phyloP scores from a whole-genome alignment of 148 eudicot species.

The Silene conica region DNA sequence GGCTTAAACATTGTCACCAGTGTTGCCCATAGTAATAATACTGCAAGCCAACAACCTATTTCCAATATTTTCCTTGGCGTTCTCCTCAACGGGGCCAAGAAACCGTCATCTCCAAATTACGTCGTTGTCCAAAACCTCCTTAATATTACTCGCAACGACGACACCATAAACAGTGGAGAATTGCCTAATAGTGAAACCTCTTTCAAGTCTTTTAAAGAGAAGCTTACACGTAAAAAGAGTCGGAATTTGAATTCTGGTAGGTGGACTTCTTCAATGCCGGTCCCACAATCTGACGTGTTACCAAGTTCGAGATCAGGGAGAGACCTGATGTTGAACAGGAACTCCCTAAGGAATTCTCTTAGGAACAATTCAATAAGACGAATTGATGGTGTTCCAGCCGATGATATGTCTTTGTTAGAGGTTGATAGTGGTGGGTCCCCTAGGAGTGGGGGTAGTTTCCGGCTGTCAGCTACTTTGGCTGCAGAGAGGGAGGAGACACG shows the following conservation, averaged over 20 bases:
- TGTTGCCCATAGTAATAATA: neutral
- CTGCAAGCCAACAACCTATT: conserved; percentile 7
- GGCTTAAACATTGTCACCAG: conserved; percentile 10
- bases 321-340: conserved; percentile 19
- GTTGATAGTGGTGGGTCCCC: conserved; percentile 34
- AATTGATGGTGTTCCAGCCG: conserved; percentile 28
- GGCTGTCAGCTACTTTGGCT: conserved; percentile 44
- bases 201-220: conserved; percentile 38
- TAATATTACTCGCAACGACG: conserved; percentile 46
- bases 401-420: conserved; percentile 24
- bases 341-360: conserved; percentile 26
- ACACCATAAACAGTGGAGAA: conserved; percentile 22
- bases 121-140: conserved; percentile 37
- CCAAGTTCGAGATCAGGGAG: conserved; percentile 16
- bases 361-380: conserved; percentile 24
- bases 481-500: conserved; percentile 48
- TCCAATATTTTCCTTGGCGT: conserved; percentile 35
- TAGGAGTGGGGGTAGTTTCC: conserved; percentile 36
- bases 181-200: conserved; percentile 27
- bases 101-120: conserved; percentile 19
- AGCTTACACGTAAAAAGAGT: conserved; percentile 26
- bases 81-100: conserved; percentile 33
- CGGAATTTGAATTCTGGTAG: conserved; percentile 18
- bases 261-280: conserved; percentile 25
- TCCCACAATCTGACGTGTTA: conserved; percentile 30